Evolutionary conservation across 2,329 filamentous ascomycete species (phyloP).

Genomic region (Colletotrichum orchidophilum): DNA sequence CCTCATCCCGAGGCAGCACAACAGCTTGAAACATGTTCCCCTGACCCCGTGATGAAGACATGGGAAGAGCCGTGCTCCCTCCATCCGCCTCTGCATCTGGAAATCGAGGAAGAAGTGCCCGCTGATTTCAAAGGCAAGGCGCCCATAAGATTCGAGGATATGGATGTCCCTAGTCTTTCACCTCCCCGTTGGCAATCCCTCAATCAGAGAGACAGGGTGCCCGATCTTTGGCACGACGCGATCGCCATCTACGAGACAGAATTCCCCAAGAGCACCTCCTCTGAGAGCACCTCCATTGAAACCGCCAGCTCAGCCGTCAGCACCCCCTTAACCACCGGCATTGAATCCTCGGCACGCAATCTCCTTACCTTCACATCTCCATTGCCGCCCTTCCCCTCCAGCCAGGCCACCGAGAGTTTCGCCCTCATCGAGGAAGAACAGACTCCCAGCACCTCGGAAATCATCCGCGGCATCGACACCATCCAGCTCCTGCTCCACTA

Average conservation of each 20-base stretch:
- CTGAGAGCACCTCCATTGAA: neutral
- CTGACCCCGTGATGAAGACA: neutral
- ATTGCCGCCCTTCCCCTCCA: neutral
- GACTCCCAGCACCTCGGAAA: neutral
- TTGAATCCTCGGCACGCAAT: neutral
- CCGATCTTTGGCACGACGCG: neutral
- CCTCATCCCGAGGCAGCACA: neutral
- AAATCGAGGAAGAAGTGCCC: neutral
- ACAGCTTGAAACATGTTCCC: neutral
- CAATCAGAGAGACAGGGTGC: neutral
- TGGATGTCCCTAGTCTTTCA: no score
- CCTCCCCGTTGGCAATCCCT: no score
- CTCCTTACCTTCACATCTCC: neutral
- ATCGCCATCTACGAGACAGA: neutral
- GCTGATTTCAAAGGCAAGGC: neutral
- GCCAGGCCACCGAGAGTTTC: neutral
- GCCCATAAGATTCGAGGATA: neutral
- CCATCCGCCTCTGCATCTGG: neutral
- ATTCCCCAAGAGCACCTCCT: neutral
- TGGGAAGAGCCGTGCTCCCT: neutral
- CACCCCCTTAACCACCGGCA: neutral
- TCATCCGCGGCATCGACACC: conserved; percentile 9
- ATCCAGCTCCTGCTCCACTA: conserved; percentile 7
- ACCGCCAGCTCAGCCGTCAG: neutral
- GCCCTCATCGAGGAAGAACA: neutral